Percentiles rank a stretch among this genome's conserved stretches.
Conservation (phyloP, 1,139 yeast species). For the Saccharomyces hybrid region DNA sequence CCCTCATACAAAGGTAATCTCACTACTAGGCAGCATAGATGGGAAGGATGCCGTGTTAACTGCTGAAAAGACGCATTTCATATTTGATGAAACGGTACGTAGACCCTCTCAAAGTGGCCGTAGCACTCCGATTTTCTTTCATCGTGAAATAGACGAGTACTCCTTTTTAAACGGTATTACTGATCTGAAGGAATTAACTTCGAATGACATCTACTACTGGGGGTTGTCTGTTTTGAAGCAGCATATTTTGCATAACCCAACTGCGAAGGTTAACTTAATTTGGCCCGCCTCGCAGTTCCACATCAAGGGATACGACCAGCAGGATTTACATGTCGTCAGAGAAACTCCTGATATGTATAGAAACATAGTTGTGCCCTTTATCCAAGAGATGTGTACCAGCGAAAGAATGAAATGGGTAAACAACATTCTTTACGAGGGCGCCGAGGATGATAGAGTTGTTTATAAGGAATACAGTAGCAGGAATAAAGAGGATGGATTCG, state of each 20-base stretch:
- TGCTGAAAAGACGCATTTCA: slow-evolving; percentile 65
- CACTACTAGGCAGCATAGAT: slow-evolving; percentile 59
- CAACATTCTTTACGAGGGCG: slow-evolving; percentile 73
- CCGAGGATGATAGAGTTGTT: slow-evolving; percentile 70
- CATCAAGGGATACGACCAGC: slow-evolving; percentile 61
- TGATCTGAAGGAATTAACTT: slow-evolving; percentile 41
- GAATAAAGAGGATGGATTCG: slow-evolving; percentile 49
- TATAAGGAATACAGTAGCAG: slow-evolving; percentile 18
- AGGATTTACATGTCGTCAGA: slow-evolving; percentile 48
- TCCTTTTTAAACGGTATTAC: slow-evolving; percentile 29
- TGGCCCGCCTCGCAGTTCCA: slow-evolving; percentile 90
- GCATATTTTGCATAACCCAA: slow-evolving; percentile 42
- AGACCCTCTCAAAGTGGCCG: slow-evolving; percentile 21
- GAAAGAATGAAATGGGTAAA: slow-evolving; percentile 78
- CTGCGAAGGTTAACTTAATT: slow-evolving; percentile 69
- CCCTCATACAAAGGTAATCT: slow-evolving; percentile 57
- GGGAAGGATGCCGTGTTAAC: slow-evolving; percentile 59
- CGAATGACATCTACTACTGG: slow-evolving; percentile 84
- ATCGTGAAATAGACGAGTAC: slow-evolving; percentile 19
- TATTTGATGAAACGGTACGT: slow-evolving; percentile 22
- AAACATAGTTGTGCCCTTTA: slow-evolving; percentile 62
- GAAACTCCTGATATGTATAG: slow-evolving; percentile 80
- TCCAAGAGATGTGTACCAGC: slow-evolving; percentile 66
- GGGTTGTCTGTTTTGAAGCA: slow-evolving; percentile 50
- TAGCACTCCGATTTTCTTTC: slow-evolving; percentile 18